Percentiles rank a stretch among this genome's conserved stretches.
Conservation (phyloP, 2,329 filamentous ascomycete genomes). For the Pseudonectria buxi region DNA sequence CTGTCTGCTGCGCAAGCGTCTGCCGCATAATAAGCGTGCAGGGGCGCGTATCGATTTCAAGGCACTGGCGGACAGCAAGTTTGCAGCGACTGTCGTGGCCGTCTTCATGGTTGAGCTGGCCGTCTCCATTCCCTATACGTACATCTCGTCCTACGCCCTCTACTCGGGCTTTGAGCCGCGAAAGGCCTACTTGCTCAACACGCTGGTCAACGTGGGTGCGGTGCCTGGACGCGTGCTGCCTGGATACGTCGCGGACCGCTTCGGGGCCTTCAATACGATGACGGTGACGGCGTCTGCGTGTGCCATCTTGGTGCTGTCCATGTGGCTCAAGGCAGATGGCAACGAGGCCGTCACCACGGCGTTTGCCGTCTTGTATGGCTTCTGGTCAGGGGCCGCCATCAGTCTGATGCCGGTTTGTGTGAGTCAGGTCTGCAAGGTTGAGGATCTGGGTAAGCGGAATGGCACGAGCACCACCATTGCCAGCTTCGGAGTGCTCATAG, state of each 20-base stretch:
- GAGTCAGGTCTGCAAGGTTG: conserved; percentile 61
- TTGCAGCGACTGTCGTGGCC: conserved; percentile 44
- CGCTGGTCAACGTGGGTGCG: conserved; percentile 63
- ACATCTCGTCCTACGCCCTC: conserved; percentile 59
- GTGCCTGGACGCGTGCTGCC: conserved; percentile 62
- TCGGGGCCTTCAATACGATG: conserved; percentile 66
- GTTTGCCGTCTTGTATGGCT: conserved; percentile 61
- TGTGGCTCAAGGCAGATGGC: conserved; percentile 50
- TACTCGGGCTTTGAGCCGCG: conserved; percentile 35
- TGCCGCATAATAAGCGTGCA: conserved; percentile 40
- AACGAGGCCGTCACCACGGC: conserved; percentile 45
- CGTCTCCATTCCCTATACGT: conserved; percentile 60
- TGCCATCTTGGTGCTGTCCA: conserved; percentile 42
- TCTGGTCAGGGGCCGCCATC: conserved; percentile 65
- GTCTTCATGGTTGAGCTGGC: conserved; percentile 53
- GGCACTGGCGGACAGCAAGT: conserved; percentile 44
- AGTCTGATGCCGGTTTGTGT: conserved; percentile 66
- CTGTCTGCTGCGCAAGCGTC: conserved; percentile 31
- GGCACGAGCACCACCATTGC: conserved; percentile 64
- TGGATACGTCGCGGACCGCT: conserved; percentile 54
- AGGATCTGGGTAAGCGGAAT: conserved; percentile 63
- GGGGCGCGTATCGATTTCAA: conserved; percentile 40
- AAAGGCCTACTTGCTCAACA: conserved; percentile 60
- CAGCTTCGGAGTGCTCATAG: conserved; percentile 50
- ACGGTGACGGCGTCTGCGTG: conserved; percentile 45